Conservation (phyloP, 2,329 filamentous ascomycete species). For the Penicillium sp. region DNA sequence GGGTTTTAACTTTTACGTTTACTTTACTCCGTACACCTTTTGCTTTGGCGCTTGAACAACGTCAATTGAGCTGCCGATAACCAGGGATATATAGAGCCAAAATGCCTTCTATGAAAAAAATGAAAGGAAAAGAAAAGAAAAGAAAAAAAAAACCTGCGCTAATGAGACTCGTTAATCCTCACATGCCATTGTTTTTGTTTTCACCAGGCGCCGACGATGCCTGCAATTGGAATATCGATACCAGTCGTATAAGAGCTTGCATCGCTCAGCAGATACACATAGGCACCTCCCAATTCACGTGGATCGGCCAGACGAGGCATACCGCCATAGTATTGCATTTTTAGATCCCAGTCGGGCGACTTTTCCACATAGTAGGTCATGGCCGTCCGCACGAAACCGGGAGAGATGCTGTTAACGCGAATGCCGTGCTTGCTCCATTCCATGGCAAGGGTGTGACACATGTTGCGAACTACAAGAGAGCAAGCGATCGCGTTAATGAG, state of each 20-base stretch:
- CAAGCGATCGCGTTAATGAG: neutral
- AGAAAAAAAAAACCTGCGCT: neutral
- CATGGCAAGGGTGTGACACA: slow-evolving; percentile 47
- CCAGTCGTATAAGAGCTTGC: slow-evolving; percentile 42
- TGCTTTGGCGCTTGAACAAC: too few relatives aligned
- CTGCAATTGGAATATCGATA: slow-evolving; percentile 44
- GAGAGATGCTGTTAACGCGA: slow-evolving; percentile 51
- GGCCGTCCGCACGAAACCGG: slow-evolving; percentile 49
- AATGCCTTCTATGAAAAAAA: neutral
- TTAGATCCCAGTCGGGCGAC: slow-evolving; percentile 59
- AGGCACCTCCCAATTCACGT: slow-evolving; percentile 60
- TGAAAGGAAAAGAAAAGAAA: neutral
- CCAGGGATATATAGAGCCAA: neutral
- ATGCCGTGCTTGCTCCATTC: slow-evolving; percentile 53
- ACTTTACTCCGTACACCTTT: too few relatives aligned
- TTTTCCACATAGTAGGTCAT: slow-evolving; percentile 58
- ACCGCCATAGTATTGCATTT: slow-evolving; percentile 63
- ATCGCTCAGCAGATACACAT: slow-evolving; percentile 61
- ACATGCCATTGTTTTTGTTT: neutral
- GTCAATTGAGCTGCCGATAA: too few relatives aligned
- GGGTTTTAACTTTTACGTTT: too few relatives aligned
- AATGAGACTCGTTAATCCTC: neutral
- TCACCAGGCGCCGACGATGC: slow-evolving; percentile 41
- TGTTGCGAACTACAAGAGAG: slow-evolving; percentile 24
- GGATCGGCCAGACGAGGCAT: slow-evolving; percentile 60